Percentiles rank a stretch among this genome's conserved stretches.
Conservation (phyloP, 139 green algal genomes). For the Auxenochlorella protothecoides region DNA sequence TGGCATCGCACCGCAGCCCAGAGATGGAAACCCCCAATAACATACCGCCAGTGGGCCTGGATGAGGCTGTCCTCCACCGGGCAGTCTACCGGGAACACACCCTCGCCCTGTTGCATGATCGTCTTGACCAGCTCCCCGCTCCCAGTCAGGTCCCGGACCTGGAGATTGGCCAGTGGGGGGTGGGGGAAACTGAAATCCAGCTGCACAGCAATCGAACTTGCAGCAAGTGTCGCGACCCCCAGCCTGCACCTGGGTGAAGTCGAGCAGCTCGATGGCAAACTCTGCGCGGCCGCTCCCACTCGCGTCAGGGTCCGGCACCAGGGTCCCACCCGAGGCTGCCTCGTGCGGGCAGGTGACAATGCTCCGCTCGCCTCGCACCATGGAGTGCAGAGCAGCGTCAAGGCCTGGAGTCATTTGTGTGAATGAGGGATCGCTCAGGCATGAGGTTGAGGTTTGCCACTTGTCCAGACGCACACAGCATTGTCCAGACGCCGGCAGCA, state of each 20-base stretch:
- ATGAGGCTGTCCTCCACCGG: conserved; percentile 67
- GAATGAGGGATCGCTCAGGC: not conserved
- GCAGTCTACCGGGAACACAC: conserved; percentile 76
- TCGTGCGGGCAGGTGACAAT: conserved; percentile 12
- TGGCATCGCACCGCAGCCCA: not conserved
- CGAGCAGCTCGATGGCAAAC: conserved; percentile 31
- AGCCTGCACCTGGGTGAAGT: conserved; percentile 35
- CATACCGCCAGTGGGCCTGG: conserved; percentile 36
- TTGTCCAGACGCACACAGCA: too few relatives aligned
- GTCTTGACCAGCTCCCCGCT: conserved; percentile 60
- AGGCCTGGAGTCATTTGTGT: not conserved
- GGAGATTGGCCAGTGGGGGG: not conserved
- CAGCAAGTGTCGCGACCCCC: not conserved
- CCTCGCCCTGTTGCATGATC: conserved; percentile 42
- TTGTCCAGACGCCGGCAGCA: too few relatives aligned
- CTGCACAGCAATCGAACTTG: not conserved
- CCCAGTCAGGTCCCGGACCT: conserved; percentile 71
- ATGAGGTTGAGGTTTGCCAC: too few relatives aligned
- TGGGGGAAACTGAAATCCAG: not conserved
- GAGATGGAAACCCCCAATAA: not conserved
- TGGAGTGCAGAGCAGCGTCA: conserved; percentile 12
- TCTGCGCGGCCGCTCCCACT: too few relatives aligned
- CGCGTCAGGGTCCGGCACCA: conserved; percentile 5
- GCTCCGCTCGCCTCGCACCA: conserved; percentile 16
- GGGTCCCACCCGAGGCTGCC: not conserved